These are phyloP conservation scores for Entoloma clypeatum DNA, from an alignment of 1,284 basidiomycete genomes.

Conservation along the genomic window DNA sequence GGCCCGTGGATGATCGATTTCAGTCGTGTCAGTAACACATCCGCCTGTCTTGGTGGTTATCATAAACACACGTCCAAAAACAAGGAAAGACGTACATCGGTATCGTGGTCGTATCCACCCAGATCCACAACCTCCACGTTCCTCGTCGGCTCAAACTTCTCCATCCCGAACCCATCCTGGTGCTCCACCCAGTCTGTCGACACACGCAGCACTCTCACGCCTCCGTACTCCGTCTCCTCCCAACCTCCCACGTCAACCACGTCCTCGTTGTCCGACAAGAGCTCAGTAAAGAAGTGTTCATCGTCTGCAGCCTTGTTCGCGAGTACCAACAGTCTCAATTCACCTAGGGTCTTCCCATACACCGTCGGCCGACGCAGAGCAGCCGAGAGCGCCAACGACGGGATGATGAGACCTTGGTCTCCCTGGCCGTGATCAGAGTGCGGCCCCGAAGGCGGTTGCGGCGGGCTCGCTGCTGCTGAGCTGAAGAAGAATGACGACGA, in stretches of 20 bases:
- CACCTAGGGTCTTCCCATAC: conserved; percentile 63
- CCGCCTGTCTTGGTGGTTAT: conserved; percentile 22
- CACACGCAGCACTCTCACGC: conserved; percentile 45
- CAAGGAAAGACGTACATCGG: conserved; percentile 35
- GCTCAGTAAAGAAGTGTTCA: no score
- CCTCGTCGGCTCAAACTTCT: no score
- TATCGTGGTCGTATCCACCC: no score
- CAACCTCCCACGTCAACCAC: conserved; percentile 55
- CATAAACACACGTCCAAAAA: conserved; percentile 1
- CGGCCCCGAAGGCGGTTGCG: conserved; percentile 33
- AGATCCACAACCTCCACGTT: no score
- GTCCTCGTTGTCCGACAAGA: conserved; percentile 60
- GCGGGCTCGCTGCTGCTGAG: conserved; percentile 58
- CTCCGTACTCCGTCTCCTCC: conserved; percentile 44
- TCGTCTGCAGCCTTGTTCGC: conserved; percentile 39
- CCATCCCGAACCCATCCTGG: no score
- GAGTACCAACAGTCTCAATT: conserved; percentile 52
- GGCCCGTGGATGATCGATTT: conserved; percentile 51
- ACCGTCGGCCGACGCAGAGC: conserved; percentile 55
- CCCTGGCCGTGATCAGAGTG: conserved; percentile 37
- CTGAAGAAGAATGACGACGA: conserved; percentile 77
- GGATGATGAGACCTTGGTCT: conserved; percentile 60
- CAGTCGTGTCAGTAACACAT: conserved; percentile 31
- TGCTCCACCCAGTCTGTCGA: conserved; percentile 71
- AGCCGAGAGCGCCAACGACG: conserved; percentile 60